Evolutionary conservation across 148 eudicot species (phyloP).

Genomic region (Pharnaceum exiguum): DNA sequence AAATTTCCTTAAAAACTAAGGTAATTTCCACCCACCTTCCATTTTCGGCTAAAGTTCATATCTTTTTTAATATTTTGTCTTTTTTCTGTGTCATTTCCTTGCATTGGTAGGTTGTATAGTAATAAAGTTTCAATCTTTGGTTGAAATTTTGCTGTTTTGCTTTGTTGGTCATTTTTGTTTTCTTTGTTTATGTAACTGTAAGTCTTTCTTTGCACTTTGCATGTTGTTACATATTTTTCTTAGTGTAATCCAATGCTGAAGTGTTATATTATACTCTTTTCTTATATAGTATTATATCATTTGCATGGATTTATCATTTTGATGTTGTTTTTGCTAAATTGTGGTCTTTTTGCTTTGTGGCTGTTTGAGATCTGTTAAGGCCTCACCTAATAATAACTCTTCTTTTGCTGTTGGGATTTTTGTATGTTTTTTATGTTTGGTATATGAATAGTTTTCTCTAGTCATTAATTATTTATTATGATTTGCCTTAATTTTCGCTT

Average conservation of each 20-base stretch:
- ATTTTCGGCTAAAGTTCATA: background rate
- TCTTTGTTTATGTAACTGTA: too few relatives aligned
- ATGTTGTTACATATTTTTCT: too few relatives aligned
- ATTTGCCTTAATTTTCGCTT: background rate
- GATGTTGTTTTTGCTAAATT: conserved; percentile 1
- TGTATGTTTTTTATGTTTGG: background rate
- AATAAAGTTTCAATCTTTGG: background rate
- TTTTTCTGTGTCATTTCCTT: too few relatives aligned
- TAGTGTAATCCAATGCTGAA: too few relatives aligned
- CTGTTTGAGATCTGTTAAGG: conserved; percentile 36
- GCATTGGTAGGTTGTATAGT: too few relatives aligned
- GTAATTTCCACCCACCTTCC: background rate
- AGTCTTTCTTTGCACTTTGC: too few relatives aligned
- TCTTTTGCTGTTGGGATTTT: background rate
- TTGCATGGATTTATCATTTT: background rate
- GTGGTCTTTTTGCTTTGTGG: conserved; percentile 6
- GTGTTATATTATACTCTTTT: background rate
- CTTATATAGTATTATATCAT: background rate
- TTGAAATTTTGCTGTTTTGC: background rate
- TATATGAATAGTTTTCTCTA: too few relatives aligned
- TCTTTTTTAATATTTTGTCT: background rate
- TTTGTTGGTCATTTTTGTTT: too few relatives aligned
- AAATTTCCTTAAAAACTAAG: conserved; percentile 2
- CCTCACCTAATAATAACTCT: conserved; percentile 4
- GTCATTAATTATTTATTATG: background rate